Conservation (phyloP, 148 eudicot genomes). For the Selenicereus undatus region DNA sequence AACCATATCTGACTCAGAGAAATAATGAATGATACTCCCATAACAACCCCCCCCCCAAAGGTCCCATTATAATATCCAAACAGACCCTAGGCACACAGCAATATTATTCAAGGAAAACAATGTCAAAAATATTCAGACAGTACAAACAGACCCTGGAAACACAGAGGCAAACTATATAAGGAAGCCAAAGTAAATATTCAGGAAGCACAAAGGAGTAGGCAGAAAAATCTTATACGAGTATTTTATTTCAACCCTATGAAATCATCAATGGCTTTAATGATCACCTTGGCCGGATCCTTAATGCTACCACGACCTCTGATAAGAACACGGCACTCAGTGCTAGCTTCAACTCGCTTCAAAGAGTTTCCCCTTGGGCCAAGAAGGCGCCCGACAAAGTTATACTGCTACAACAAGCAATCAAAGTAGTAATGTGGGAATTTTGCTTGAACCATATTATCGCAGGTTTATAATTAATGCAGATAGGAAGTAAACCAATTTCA, state of each 20-base stretch:
- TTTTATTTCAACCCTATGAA: background rate
- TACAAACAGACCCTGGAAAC: too few relatives aligned
- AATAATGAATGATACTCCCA: too few relatives aligned
- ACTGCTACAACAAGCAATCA: slow-evolving; percentile 50
- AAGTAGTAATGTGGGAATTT: slow-evolving; percentile 21
- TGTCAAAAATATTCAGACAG: too few relatives aligned
- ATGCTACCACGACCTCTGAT: slow-evolving; percentile 98
- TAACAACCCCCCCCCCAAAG: too few relatives aligned
- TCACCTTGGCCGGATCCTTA: slow-evolving; percentile 91
- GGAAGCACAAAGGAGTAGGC: slow-evolving; percentile 4
- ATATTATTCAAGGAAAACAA: too few relatives aligned
- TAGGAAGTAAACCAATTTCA: slow-evolving; percentile 27
- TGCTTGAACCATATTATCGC: slow-evolving; percentile 3
- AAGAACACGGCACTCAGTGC: slow-evolving; percentile 90
- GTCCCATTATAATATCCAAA: too few relatives aligned
- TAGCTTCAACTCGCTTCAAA: slow-evolving; percentile 92
- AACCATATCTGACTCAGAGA: too few relatives aligned
- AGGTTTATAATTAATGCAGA: background rate
- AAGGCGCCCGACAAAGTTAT: slow-evolving; percentile 96
- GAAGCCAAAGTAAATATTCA: too few relatives aligned
- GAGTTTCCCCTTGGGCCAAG: slow-evolving; percentile 99
- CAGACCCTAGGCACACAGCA: too few relatives aligned
- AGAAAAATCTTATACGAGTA: background rate
- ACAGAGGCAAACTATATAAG: background rate
- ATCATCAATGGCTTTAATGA: slow-evolving; percentile 6